These are phyloP conservation scores for Pascua guehoae DNA, from an alignment of 1,284 basidiomycete species.

Conservation along the genomic window DNA sequence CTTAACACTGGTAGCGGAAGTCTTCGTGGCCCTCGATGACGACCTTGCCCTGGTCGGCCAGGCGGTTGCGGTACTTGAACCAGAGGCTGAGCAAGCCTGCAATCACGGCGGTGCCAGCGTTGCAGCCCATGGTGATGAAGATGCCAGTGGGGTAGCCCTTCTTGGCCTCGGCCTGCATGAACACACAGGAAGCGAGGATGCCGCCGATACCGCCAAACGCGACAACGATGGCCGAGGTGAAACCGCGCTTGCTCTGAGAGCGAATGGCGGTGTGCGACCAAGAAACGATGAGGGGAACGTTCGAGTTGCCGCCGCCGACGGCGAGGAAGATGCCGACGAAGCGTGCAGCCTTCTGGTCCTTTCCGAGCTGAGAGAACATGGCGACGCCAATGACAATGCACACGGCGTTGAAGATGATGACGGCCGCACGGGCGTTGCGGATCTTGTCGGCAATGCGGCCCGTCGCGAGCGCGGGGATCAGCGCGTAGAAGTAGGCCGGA, in stretches of 20 bases:
- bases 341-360: slow-evolving; percentile 31
- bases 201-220: slow-evolving; percentile 51
- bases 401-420: slow-evolving; percentile 8
- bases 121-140: slow-evolving; percentile 29
- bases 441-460: slow-evolving; percentile 46
- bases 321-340: slow-evolving; percentile 50
- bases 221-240: slow-evolving; percentile 47
- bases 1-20: slow-evolving; percentile 12
- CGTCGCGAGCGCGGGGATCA: slow-evolving; percentile 41
- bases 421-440: slow-evolving; percentile 2
- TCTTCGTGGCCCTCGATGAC: slow-evolving; percentile 4
- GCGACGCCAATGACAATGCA: slow-evolving; percentile 11
- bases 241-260: slow-evolving; percentile 46
- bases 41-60: slow-evolving; percentile 1
- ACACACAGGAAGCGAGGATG: slow-evolving; percentile 28
- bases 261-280: slow-evolving; percentile 50
- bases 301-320: slow-evolving; percentile 40
- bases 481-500: slow-evolving; percentile 47
- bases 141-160: slow-evolving; percentile 20
- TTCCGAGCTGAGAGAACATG: slow-evolving; percentile 17
- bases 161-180: slow-evolving; percentile 13
- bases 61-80: slow-evolving; percentile 13
- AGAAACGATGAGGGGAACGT: slow-evolving; percentile 38
- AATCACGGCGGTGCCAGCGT: slow-evolving; percentile 15
- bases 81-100: slow-evolving; percentile 14